phyloP scores from a whole-genome alignment of 768 basidiomycete species.

The Pleurotus djamor region DNA sequence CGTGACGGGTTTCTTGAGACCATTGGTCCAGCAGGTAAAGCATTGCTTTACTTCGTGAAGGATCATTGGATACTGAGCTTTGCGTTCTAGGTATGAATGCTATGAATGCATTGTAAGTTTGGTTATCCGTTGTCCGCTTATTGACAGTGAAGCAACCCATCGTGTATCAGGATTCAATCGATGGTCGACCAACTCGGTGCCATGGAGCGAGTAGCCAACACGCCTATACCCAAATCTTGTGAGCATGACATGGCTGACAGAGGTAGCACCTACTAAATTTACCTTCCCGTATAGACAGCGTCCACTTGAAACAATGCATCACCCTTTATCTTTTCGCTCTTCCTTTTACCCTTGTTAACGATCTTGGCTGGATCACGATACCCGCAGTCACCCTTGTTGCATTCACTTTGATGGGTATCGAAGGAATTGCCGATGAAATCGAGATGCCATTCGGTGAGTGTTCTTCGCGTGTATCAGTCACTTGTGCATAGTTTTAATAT shows the following conservation, averaged over 20 bases:
- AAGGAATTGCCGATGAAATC: constrained; percentile 93
- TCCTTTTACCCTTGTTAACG: constrained; percentile 81
- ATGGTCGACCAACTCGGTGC: constrained; percentile 84
- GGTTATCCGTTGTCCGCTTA: not conserved
- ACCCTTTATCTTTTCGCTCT: constrained; percentile 89
- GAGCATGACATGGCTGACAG: constrained; percentile 17
- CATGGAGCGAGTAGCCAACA: constrained; percentile 92
- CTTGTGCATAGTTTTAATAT: constrained; percentile 5
- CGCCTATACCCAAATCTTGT: constrained; percentile 80
- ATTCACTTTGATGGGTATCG: constrained; percentile 91
- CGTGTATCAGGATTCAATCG: constrained; percentile 54
- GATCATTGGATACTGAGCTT: not conserved
- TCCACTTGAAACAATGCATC: constrained; percentile 96
- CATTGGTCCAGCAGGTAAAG: constrained; percentile 82
- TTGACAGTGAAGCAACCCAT: constrained; percentile 1
- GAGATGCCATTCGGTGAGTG: constrained; percentile 89
- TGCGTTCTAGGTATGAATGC: constrained; percentile 65
- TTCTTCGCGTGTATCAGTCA: not conserved
- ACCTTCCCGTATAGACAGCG: constrained; percentile 53
- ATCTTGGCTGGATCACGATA: constrained; percentile 81
- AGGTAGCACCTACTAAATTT: constrained; percentile 9
- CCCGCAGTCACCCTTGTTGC: constrained; percentile 86
- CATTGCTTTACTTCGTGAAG: not conserved
- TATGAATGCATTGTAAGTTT: constrained; percentile 61
- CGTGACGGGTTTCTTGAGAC: constrained; percentile 83